Evolutionary conservation across 768 basidiomycete genomes (phyloP).

Genomic region (Tylopilus intermedius): DNA sequence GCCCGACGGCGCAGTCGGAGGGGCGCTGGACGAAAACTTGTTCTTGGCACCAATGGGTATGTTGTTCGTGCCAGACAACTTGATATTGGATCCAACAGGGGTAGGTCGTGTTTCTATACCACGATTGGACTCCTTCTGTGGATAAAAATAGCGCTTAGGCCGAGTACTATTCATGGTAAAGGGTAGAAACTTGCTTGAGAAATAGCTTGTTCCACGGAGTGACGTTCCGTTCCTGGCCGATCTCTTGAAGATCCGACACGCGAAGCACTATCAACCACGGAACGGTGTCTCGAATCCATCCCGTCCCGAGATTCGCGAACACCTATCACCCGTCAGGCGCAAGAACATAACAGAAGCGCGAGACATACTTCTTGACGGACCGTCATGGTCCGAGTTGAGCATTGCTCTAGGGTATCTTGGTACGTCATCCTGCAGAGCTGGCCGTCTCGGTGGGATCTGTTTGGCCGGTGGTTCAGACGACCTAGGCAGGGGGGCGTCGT

Average conservation of each 20-base stretch:
- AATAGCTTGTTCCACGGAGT: constrained; percentile 11
- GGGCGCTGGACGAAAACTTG: constrained; percentile 17
- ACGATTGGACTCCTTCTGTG: constrained; percentile 21
- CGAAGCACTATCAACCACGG: constrained; percentile 7
- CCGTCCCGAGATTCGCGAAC: constrained; percentile 20
- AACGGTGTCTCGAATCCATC: constrained; percentile 17
- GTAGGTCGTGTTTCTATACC: constrained; percentile 11
- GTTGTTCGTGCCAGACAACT: constrained; percentile 32
- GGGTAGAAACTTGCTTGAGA: constrained; percentile 14
- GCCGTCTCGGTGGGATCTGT: constrained; percentile 14
- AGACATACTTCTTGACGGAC: constrained; percentile 12
- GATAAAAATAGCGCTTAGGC: background rate
- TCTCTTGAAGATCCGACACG: constrained; percentile 20
- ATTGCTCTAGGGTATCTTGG: constrained; percentile 37
- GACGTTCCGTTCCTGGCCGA: constrained; percentile 18
- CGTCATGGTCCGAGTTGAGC: constrained; percentile 24
- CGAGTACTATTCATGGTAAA: background rate
- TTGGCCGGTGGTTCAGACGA: constrained; percentile 16
- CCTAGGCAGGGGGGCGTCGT: constrained; percentile 20
- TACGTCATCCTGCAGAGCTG: constrained; percentile 23
- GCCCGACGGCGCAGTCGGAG: background rate
- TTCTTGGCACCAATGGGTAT: constrained; percentile 27
- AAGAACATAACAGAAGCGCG: background rate
- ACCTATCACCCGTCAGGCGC: constrained; percentile 1
- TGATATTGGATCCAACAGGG: constrained; percentile 17